These are phyloP conservation scores for Sugiyamaella novakii DNA, from an alignment of 1,139 yeast genomes.

Conservation along the genomic window DNA sequence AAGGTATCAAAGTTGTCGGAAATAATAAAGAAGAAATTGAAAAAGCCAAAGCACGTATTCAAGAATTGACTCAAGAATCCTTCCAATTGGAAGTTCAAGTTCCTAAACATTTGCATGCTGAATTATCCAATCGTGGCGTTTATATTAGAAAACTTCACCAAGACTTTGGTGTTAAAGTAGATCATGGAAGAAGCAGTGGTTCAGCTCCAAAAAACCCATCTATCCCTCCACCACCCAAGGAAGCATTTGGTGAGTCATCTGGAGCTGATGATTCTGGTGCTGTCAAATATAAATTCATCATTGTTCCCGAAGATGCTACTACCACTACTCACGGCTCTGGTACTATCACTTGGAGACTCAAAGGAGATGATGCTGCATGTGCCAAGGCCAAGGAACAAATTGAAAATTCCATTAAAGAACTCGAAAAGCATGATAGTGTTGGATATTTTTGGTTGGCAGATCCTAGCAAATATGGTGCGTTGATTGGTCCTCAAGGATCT, in stretches of 20 bases:
- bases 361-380: constrained; percentile 44
- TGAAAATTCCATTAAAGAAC: constrained; percentile 42
- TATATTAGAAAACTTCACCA: constrained; percentile 58
- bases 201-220: constrained; percentile 29
- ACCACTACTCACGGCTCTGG: constrained; percentile 35
- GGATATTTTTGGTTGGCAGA: constrained; percentile 56
- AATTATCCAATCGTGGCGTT: constrained; percentile 70
- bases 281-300: constrained; percentile 36
- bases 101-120: constrained; percentile 60
- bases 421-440: constrained; percentile 43
- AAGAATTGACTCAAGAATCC: constrained; percentile 33
- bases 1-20: constrained; percentile 40
- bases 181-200: constrained; percentile 51
- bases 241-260: constrained; percentile 48
- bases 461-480: constrained; percentile 53
- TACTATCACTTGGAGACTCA: constrained; percentile 45
- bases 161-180: constrained; percentile 61
- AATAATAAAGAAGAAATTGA: constrained; percentile 38
- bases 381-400: constrained; percentile 39
- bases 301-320: constrained; percentile 31
- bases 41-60: constrained; percentile 41
- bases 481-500: constrained; percentile 79
- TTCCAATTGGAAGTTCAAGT: constrained; percentile 53
- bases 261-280: constrained; percentile 27
- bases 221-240: constrained; percentile 47